A percentile compares a stretch with the other conserved stretches of the same genome.
Conservation (phyloP, 192 early-diverging fungal genomes). For the Tieghemiomyces parasiticus region DNA sequence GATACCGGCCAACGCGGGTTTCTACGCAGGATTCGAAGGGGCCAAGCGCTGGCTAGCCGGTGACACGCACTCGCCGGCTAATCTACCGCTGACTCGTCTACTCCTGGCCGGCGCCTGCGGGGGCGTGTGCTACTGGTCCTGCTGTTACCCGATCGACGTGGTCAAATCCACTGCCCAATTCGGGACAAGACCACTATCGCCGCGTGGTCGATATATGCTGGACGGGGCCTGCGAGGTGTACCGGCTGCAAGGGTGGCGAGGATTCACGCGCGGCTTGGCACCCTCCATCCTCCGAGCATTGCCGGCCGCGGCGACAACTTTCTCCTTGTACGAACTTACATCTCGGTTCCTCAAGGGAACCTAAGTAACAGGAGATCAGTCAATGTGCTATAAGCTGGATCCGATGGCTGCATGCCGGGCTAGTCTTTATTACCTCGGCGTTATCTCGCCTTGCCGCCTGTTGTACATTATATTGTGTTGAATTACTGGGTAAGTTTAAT, state of each 20-base stretch:
- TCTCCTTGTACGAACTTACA: slow-evolving; percentile 55
- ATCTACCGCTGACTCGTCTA: slow-evolving; percentile 33
- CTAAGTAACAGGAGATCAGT: too few species aligned
- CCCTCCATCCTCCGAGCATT: slow-evolving; percentile 37
- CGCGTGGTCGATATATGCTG: slow-evolving; percentile 39
- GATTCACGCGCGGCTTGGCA: slow-evolving; percentile 49
- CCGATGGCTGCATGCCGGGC: too few species aligned
- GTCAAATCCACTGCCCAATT: slow-evolving; percentile 68
- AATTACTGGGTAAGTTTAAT: too few species aligned
- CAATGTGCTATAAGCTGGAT: too few species aligned
- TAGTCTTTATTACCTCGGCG: too few species aligned
- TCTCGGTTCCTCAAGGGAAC: too few species aligned
- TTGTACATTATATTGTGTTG: too few species aligned
- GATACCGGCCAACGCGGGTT: slow-evolving; percentile 73
- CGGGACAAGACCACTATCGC: slow-evolving; percentile 33
- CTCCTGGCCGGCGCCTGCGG: slow-evolving; percentile 71
- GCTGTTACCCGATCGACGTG: slow-evolving; percentile 75
- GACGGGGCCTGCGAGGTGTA: slow-evolving; percentile 34
- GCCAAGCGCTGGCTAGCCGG: slow-evolving; percentile 51
- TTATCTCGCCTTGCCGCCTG: too few species aligned
- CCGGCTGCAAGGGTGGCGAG: slow-evolving; percentile 35
- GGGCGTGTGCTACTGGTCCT: slow-evolving; percentile 67
- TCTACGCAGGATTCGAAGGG: slow-evolving; percentile 72
- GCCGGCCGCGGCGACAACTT: slow-evolving; percentile 67
- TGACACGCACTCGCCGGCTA: slow-evolving; percentile 25